phyloP scores from a whole-genome alignment of 2,329 filamentous ascomycete species.

The Tricladium varicosporioides region DNA sequence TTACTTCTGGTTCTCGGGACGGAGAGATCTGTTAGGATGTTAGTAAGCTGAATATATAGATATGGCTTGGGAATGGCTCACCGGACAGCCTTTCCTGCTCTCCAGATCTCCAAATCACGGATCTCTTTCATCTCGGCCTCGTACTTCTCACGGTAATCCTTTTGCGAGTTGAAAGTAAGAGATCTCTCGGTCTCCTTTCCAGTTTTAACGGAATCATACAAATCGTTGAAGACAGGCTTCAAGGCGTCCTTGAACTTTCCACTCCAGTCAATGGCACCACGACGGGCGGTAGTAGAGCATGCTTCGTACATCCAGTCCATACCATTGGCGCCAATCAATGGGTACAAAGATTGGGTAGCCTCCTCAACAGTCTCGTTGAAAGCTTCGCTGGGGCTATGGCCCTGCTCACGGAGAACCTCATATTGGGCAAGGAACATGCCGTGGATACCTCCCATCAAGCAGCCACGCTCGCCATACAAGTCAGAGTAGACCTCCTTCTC shows the following conservation, averaged over 20 bases:
- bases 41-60: conserved; percentile 10
- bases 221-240: conserved; percentile 97
- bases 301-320: conserved; percentile 99
- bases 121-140: conserved; percentile 99
- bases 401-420: conserved; percentile 98
- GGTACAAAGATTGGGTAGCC: conserved; percentile 97
- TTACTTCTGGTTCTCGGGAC: conserved; percentile 81
- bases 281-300: conserved; percentile 97
- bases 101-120: conserved; percentile 97
- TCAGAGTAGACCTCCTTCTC: conserved; percentile 99
- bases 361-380: conserved; percentile 99
- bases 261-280: conserved; percentile 98
- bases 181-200: conserved; percentile 95
- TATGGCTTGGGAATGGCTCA: conserved; percentile 40
- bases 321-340: conserved; percentile 92
- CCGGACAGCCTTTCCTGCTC: conserved; percentile 95
- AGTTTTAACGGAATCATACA: conserved; percentile 89
- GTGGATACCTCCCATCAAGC: conserved; percentile 99
- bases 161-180: conserved; percentile 93
- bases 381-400: conserved; percentile 95
- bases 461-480: conserved; percentile 99
- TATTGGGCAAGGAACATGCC: conserved; percentile 99
- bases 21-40: conserved; percentile 57
- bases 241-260: conserved; percentile 95
- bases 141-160: conserved; percentile 95